phyloP scores from a whole-genome alignment of 805 yeast species.

The Pichia pseudocactophila region DNA sequence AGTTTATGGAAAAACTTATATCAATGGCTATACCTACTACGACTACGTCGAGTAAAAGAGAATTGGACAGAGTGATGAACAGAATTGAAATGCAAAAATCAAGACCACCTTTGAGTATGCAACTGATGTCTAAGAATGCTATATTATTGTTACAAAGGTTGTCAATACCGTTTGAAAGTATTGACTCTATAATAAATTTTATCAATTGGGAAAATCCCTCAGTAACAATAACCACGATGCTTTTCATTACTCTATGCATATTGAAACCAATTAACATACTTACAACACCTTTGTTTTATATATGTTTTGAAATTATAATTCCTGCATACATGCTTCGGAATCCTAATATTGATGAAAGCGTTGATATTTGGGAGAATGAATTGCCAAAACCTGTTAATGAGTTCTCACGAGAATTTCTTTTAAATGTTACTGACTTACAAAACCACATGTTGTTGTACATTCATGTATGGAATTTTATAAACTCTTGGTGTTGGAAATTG shows the following conservation, averaged over 20 bases:
- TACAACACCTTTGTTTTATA: slow-evolving; percentile 45
- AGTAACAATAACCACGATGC: slow-evolving; percentile 49
- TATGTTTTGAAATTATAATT: slow-evolving; percentile 48
- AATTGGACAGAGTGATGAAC: slow-evolving; percentile 30
- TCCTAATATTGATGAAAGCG: slow-evolving; percentile 38
- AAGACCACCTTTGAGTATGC: slow-evolving; percentile 65
- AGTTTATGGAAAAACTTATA: slow-evolving; percentile 60
- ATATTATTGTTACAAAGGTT: slow-evolving; percentile 54
- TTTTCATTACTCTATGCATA: slow-evolving; percentile 30
- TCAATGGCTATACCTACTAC: slow-evolving; percentile 65
- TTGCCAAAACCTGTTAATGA: slow-evolving; percentile 70
- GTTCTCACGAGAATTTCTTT: slow-evolving; percentile 63
- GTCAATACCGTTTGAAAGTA: slow-evolving; percentile 48
- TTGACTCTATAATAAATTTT: slow-evolving; percentile 48
- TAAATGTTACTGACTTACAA: slow-evolving; percentile 78
- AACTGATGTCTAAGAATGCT: slow-evolving; percentile 58
- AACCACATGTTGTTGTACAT: slow-evolving; percentile 68
- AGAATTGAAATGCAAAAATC: slow-evolving; percentile 52
- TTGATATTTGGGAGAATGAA: slow-evolving; percentile 41
- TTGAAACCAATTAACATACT: slow-evolving; percentile 51
- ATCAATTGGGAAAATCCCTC: slow-evolving; percentile 58
- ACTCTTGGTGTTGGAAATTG: slow-evolving; percentile 42
- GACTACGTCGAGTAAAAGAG: slow-evolving; percentile 36
- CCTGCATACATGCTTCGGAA: slow-evolving; percentile 59
- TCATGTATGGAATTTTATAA: slow-evolving; percentile 47